Evolutionary conservation across 2,329 filamentous ascomycete species (phyloP).

Genomic region (Fusarium bactridioides): DNA sequence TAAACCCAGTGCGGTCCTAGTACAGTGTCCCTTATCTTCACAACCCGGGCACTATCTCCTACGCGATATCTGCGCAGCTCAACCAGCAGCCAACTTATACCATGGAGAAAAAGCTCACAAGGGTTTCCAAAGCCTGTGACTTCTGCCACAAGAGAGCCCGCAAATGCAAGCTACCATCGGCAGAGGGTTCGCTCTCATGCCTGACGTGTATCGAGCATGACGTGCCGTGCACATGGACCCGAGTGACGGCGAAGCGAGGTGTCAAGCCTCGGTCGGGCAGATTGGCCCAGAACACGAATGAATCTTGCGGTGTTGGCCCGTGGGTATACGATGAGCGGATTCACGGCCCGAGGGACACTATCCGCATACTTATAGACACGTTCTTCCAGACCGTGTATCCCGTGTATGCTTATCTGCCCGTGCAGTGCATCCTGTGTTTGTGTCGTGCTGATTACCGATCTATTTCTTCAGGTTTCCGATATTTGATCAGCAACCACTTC

Average conservation of each 20-base stretch:
- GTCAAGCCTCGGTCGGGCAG: not conserved
- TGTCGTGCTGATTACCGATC: not conserved
- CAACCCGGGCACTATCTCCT: accelerated
- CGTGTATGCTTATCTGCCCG: not conserved
- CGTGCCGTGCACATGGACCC: not conserved
- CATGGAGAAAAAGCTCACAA: not conserved
- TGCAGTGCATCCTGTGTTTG: not conserved
- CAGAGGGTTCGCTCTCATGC: not conserved
- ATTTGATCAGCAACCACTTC: not conserved
- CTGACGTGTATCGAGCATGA: not conserved
- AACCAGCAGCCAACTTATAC: not conserved
- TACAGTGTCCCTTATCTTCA: not conserved
- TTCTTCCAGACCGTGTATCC: not conserved
- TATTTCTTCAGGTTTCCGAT: not conserved
- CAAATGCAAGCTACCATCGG: not conserved
- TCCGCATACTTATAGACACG: not conserved
- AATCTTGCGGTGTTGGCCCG: accelerated
- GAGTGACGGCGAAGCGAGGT: not conserved
- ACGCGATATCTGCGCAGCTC: not conserved
- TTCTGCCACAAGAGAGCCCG: not conserved
- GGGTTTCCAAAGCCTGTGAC: not conserved
- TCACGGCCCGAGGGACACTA: not conserved
- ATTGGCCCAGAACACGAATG: not conserved
- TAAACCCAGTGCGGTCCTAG: not conserved
- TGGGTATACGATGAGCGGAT: not conserved